A percentile compares a stretch with the other conserved stretches of the same genome.
These are phyloP conservation scores for Hippophae rhamnoides DNA, from an alignment of 306 rosid species.

Conservation along the genomic window DNA sequence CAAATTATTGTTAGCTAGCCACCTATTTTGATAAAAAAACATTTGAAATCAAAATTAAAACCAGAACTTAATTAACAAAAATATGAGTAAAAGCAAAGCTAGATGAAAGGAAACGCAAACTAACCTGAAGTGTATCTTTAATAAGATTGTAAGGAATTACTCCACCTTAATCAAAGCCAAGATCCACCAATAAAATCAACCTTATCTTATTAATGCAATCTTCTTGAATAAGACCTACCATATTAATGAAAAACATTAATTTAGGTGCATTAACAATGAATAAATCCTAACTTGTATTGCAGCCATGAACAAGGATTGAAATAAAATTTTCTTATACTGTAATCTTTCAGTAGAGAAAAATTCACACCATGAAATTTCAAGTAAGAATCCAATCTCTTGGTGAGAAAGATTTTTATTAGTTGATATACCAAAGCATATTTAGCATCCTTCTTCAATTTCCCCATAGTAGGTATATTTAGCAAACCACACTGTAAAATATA, in stretches of 20 bases:
- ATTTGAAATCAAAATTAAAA: too few relatives aligned
- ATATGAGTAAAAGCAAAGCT: conserved; percentile 8
- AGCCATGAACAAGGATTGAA: not conserved
- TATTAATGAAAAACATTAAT: not conserved
- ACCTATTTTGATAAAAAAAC: too few relatives aligned
- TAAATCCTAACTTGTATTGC: not conserved
- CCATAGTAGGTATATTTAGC: too few relatives aligned
- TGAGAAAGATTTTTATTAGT: too few relatives aligned
- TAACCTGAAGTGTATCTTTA: conserved; percentile 64
- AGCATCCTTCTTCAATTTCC: too few relatives aligned
- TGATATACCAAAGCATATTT: too few relatives aligned
- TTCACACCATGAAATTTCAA: too few relatives aligned
- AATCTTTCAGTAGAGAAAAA: conserved; percentile 36
- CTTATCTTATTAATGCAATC: conserved; percentile 78
- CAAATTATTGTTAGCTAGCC: too few relatives aligned
- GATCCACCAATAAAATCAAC: conserved; percentile 76
- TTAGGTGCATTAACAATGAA: not conserved
- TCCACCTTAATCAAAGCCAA: conserved; percentile 57
- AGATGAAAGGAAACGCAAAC: conserved; percentile 11
- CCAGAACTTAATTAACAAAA: conserved; percentile 3
- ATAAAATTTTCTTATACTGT: conserved; percentile 32
- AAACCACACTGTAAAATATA: too few relatives aligned
- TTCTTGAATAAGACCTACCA: conserved; percentile 73
- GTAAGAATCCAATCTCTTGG: too few relatives aligned
- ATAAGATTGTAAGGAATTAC: conserved; percentile 65